Conservation (phyloP, 2,329 filamentous ascomycete species). For the Dryadomyces quercus-mongolicae region DNA sequence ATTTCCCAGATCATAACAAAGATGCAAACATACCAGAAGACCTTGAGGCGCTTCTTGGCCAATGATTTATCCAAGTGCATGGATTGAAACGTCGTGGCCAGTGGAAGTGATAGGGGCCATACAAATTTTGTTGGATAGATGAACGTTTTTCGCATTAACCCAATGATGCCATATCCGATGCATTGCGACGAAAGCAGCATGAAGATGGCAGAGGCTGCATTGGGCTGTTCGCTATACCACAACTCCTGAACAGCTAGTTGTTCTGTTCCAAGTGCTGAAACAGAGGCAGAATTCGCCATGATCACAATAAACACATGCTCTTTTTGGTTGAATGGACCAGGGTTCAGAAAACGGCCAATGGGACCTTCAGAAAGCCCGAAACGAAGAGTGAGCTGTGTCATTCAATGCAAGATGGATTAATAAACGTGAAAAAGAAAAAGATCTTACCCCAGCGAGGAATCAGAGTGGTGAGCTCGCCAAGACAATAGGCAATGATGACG, state of each 20-base stretch:
- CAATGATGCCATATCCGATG: slow-evolving; percentile 35
- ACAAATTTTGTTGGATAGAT: slow-evolving; percentile 36
- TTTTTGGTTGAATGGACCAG: slow-evolving; percentile 15
- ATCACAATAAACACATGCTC: slow-evolving; percentile 13
- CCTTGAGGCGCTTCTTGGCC: slow-evolving; percentile 24
- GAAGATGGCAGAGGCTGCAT: slow-evolving; percentile 28
- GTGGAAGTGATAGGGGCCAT: slow-evolving; percentile 23
- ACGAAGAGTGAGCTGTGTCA: too few species aligned
- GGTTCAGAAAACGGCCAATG: slow-evolving; percentile 20
- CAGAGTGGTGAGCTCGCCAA: slow-evolving; percentile 22
- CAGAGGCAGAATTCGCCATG: slow-evolving; percentile 12
- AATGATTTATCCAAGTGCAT: slow-evolving; percentile 17
- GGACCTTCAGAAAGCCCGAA: background rate
- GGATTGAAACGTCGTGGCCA: slow-evolving; percentile 15
- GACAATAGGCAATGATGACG: slow-evolving; percentile 28
- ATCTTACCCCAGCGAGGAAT: slow-evolving; percentile 14
- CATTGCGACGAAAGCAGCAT: slow-evolving; percentile 33
- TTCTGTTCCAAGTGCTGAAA: slow-evolving; percentile 19
- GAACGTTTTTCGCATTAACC: slow-evolving; percentile 30
- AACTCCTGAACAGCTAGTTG: slow-evolving; percentile 32
- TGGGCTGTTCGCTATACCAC: slow-evolving; percentile 29
- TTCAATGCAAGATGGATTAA: too few species aligned
- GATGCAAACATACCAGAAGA: slow-evolving; percentile 27
- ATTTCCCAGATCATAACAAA: slow-evolving; percentile 33
- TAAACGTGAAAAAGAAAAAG: background rate